Conservation (phyloP, 2,329 filamentous ascomycete genomes). For the Pezicula carpinea region DNA sequence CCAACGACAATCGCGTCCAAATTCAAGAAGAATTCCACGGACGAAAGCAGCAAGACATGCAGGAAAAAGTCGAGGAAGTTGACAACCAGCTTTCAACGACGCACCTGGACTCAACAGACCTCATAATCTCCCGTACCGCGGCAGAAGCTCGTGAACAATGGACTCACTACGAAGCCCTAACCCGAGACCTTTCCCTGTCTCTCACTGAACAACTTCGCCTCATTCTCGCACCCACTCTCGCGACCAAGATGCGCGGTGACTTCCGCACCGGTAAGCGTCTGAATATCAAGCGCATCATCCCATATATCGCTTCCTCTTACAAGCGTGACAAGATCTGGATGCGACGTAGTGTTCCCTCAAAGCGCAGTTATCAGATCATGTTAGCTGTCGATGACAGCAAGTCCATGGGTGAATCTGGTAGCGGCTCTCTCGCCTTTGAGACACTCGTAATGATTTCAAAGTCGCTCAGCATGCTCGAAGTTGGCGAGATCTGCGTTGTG, state of each 20-base stretch:
- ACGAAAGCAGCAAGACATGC: conserved; percentile 22
- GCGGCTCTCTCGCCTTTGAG: conserved; percentile 80
- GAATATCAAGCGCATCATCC: conserved; percentile 99
- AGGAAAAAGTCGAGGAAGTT: conserved; percentile 32
- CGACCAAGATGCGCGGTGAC: conserved; percentile 92
- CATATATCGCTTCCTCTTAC: conserved; percentile 96
- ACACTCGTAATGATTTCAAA: conserved; percentile 89
- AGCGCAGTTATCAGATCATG: conserved; percentile 94
- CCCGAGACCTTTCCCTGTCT: conserved; percentile 79
- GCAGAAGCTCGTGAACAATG: conserved; percentile 70
- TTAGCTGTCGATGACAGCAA: conserved; percentile 95
- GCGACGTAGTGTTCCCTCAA: conserved; percentile 84
- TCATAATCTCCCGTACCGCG: conserved; percentile 30
- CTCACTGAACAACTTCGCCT: conserved; percentile 93
- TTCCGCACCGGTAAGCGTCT: conserved; percentile 97
- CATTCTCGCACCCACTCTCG: conserved; percentile 89
- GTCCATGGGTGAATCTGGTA: conserved; percentile 80
- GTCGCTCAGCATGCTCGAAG: conserved; percentile 86
- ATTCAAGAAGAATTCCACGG: background rate
- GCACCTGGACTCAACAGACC: conserved; percentile 46
- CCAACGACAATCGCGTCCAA: conserved; percentile 44
- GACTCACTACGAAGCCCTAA: conserved; percentile 78
- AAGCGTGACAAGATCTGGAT: conserved; percentile 99
- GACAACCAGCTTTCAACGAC: conserved; percentile 65
- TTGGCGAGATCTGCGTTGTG: conserved; percentile 85